A percentile compares a stretch with the other conserved stretches of the same genome.
Evolutionary conservation across 1,284 basidiomycete species (phyloP).

Genomic region (Moesziomyces sp.): DNA sequence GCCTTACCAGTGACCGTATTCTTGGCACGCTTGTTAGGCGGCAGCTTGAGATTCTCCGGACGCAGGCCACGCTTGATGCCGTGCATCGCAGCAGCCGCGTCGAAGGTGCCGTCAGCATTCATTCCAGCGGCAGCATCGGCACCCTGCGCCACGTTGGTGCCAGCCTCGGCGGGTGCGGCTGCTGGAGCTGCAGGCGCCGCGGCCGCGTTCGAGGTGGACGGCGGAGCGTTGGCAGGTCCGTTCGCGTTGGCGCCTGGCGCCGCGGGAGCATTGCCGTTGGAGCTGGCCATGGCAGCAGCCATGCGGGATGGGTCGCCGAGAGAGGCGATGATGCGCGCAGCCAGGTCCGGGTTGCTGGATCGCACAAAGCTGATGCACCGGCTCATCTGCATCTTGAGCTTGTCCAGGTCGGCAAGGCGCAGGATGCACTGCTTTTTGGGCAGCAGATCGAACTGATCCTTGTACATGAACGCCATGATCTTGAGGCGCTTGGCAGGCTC

Average conservation of each 20-base stretch:
- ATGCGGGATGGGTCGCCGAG: constrained; percentile 33
- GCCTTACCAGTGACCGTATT: constrained; percentile 21
- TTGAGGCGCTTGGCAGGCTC: constrained; percentile 64
- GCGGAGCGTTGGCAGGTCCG: constrained; percentile 3
- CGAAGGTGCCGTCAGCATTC: constrained; percentile 42
- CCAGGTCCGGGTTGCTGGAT: constrained; percentile 58
- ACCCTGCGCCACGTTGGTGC: constrained; percentile 10
- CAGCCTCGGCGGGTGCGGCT: constrained; percentile 16
- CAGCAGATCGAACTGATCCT: constrained; percentile 61
- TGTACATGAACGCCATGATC: constrained; percentile 66
- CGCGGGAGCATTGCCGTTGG: constrained; percentile 14
- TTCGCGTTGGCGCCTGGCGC: constrained; percentile 11
- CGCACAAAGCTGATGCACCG: constrained; percentile 65
- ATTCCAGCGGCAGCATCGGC: constrained; percentile 14
- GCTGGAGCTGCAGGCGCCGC: constrained; percentile 10
- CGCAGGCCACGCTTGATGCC: constrained; percentile 61
- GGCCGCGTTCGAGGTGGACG: not conserved
- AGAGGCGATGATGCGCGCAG: constrained; percentile 50
- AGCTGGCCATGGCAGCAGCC: constrained; percentile 21
- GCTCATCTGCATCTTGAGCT: constrained; percentile 65
- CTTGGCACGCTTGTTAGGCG: constrained; percentile 61
- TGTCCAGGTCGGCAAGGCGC: constrained; percentile 58
- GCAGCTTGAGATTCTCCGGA: constrained; percentile 63
- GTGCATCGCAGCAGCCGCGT: constrained; percentile 44
- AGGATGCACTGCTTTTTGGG: constrained; percentile 60